phyloP scores from a whole-genome alignment of 2,329 filamentous ascomycete species.

The Trichophyton verrucosum region DNA sequence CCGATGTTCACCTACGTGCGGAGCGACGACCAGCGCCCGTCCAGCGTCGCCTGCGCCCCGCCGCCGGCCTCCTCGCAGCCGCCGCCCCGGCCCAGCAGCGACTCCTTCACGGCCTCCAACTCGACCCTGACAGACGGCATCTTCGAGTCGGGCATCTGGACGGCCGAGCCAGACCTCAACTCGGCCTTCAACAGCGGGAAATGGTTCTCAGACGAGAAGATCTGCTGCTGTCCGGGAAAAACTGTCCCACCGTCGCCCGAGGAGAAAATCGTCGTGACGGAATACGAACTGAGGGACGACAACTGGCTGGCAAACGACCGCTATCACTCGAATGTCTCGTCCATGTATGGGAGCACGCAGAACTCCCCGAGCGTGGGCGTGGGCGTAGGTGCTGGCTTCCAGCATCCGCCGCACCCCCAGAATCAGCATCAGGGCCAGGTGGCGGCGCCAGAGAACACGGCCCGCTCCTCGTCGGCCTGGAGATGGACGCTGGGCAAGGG shows the following conservation, averaged over 20 bases:
- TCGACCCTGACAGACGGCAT: slow-evolving; percentile 20
- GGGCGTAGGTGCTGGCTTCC: not conserved
- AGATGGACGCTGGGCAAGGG: slow-evolving; percentile 12
- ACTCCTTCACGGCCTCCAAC: slow-evolving; percentile 22
- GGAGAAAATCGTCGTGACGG: slow-evolving; percentile 1
- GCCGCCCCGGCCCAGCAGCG: not conserved
- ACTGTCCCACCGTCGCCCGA: slow-evolving; percentile 2
- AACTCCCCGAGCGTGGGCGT: not conserved
- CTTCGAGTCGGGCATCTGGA: slow-evolving; percentile 16
- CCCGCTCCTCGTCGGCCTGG: slow-evolving; percentile 14
- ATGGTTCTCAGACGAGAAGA: slow-evolving; percentile 3
- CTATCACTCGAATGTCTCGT: not conserved
- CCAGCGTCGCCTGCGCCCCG: slow-evolving; percentile 10
- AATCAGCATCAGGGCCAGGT: not conserved
- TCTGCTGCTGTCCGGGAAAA: not conserved
- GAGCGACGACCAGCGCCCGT: slow-evolving; percentile 14
- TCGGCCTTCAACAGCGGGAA: not conserved
- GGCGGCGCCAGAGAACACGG: not conserved
- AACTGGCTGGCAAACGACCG: not conserved
- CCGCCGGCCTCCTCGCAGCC: not conserved
- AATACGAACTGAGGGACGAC: slow-evolving; percentile 1
- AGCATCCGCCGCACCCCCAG: not conserved
- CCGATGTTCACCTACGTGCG: slow-evolving; percentile 14
- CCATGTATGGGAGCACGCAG: not conserved
- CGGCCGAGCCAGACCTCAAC: slow-evolving; percentile 8